phyloP scores from a whole-genome alignment of 202 grass and related monocot species.

The Brachypodium distachyon region DNA sequence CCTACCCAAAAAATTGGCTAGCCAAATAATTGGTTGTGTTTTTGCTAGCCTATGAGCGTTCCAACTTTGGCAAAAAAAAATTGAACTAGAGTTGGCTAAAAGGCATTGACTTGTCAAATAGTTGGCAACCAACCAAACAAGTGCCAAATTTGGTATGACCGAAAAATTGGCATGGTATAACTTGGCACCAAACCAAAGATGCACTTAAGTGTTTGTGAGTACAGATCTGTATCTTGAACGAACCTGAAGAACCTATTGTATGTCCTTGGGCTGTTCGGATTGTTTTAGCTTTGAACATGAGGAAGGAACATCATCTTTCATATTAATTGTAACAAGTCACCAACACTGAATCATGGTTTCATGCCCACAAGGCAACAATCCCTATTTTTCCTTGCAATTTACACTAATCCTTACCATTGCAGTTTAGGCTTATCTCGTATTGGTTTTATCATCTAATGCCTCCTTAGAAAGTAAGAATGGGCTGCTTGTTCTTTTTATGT shows the following conservation, averaged over 20 bases:
- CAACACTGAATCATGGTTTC: neutral
- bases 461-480: neutral
- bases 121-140: too few species aligned
- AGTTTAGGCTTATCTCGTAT: neutral
- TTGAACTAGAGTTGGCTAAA: too few species aligned
- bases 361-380: neutral
- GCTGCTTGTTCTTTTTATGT: conserved; percentile 5
- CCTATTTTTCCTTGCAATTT: neutral
- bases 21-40: too few species aligned
- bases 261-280: neutral
- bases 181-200: too few species aligned
- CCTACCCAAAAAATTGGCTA: too few species aligned
- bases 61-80: too few species aligned
- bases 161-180: too few species aligned
- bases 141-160: too few species aligned
- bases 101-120: too few species aligned
- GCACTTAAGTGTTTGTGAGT: neutral
- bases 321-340: neutral
- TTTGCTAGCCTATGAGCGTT: too few species aligned
- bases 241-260: neutral
- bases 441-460: neutral
- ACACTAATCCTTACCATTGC: neutral
- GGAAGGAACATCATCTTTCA: neutral
- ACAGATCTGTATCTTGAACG: neutral
- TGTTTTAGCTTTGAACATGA: neutral